Percentiles rank a stretch among this genome's conserved stretches.
phyloP scores from a whole-genome alignment of 768 basidiomycete genomes.

The Mycena galopus region DNA sequence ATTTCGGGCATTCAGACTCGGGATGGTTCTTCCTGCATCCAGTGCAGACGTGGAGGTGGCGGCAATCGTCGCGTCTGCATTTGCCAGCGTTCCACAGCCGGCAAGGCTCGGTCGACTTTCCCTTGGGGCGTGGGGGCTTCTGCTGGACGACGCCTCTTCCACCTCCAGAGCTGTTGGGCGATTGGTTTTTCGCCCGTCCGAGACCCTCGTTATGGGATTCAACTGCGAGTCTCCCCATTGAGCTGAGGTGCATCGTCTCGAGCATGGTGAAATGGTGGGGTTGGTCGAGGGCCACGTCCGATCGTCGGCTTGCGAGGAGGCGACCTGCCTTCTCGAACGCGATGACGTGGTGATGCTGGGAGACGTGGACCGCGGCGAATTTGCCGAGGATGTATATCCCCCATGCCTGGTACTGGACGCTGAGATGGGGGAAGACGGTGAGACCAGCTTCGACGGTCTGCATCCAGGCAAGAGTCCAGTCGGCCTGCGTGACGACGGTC shows the following conservation, averaged over 20 bases:
- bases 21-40: neutral
- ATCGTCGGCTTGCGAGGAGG: neutral
- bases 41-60: constrained; percentile 8
- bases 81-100: no score
- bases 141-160: neutral
- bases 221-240: neutral
- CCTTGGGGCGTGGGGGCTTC: neutral
- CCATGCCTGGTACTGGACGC: no score
- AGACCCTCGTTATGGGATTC: neutral
- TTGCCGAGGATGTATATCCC: no score
- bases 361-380: neutral
- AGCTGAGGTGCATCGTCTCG: constrained; percentile 9
- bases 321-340: constrained; percentile 7
- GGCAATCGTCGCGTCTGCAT: no score
- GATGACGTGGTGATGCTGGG: constrained; percentile 12
- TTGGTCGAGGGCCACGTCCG: constrained; percentile 6
- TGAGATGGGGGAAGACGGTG: no score
- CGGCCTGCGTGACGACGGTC: no score
- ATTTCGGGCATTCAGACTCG: neutral
- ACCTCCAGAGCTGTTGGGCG: neutral
- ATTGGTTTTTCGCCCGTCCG: neutral
- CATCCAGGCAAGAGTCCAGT: no score
- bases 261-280: neutral
- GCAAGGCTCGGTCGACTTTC: no score
- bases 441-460: no score